Base-by-base conservation (phyloP, 1,284 basidiomycete species). In the Laetiporus sulphureus region DNA sequence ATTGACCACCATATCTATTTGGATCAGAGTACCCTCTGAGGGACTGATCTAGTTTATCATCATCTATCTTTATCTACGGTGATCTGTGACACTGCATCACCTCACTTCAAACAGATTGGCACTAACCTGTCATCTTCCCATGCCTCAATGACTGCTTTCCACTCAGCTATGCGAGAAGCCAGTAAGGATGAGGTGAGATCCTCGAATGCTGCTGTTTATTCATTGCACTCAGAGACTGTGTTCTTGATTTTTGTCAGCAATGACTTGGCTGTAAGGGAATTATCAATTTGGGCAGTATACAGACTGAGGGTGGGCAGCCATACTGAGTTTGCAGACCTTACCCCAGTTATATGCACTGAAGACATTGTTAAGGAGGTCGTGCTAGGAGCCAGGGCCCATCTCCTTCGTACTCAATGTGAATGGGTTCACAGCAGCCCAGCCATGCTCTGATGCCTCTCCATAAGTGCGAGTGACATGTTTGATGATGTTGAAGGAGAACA, bases 361-460 rank as follows among this genome's bases (percentile, higher is more conserved):
- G 18, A 44, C 33, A 33, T 44, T 37, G 29, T 48, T 42, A 45
- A n/a, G n/a, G n/a, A n/a, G n/a, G n/a, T n/a, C n/a, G n/a, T n/a
- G n/a, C n/a, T n/a, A n/a, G n/a, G n/a, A n/a, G n/a, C n/a, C n/a
- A n/a, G n/a, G n/a, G n/a, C n/a, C n/a, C n/a, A n/a, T n/a, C n/a
- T n/a, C n/a, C n/a, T 41, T 40, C 12, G 42, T 47, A 23, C 20
- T 35, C 5, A 37, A 25, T 4, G 40, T 42, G 4, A 36, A 38
- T 7, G 18, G 20, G 25, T 50, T 47, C 1, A 24, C 16, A 18
- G 20, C 29, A 4, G 38, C 21, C 45, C 45, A 47, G 1, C 30
- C 16, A 5, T 31, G 39, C 21, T 47, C 41, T 4, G 40, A 15
- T 11, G 15, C 45, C 34, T 50, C 40, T 11, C 48, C 41, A 25